Conservation (phyloP, 345 rosid species). For the Aethionema arabicum region DNA sequence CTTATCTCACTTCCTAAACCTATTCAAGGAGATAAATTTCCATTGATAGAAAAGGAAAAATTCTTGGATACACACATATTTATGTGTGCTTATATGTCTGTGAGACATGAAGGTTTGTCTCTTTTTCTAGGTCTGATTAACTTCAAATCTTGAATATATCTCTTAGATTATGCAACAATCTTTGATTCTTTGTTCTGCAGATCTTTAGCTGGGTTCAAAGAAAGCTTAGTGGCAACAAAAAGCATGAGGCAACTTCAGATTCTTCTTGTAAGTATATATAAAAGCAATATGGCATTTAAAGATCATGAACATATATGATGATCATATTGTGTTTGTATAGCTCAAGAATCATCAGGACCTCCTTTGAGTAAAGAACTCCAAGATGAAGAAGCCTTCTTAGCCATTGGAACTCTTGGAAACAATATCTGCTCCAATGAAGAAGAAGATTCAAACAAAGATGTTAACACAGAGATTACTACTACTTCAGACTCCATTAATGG, state of each 20-base stretch:
- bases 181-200: conserved; percentile 39
- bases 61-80: conserved; percentile 32
- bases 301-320: conserved; percentile 14
- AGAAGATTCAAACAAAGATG: conserved; percentile 28
- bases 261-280: conserved; percentile 39
- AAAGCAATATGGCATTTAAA: not conserved
- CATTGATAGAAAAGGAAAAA: conserved; percentile 35
- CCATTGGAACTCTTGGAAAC: conserved; percentile 84
- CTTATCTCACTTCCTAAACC: conserved; percentile 22
- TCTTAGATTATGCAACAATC: conserved; percentile 8
- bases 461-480: conserved; percentile 25
- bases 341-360: conserved; percentile 36
- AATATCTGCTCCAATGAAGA: conserved; percentile 37
- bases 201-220: conserved; percentile 67
- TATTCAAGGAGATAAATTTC: conserved; percentile 18
- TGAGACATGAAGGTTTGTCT: conserved; percentile 36
- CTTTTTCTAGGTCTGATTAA: conserved; percentile 9
- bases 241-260: conserved; percentile 27
- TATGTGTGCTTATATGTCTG: not conserved
- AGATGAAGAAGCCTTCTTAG: conserved; percentile 48
- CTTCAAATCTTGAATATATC: conserved; percentile 10
- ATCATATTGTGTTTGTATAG: conserved; percentile 26
- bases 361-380: conserved; percentile 51
- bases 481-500: conserved; percentile 20
- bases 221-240: conserved; percentile 43